Base-by-base conservation (phyloP, 1,139 yeast genomes). In the Candida labiduridarum region DNA sequence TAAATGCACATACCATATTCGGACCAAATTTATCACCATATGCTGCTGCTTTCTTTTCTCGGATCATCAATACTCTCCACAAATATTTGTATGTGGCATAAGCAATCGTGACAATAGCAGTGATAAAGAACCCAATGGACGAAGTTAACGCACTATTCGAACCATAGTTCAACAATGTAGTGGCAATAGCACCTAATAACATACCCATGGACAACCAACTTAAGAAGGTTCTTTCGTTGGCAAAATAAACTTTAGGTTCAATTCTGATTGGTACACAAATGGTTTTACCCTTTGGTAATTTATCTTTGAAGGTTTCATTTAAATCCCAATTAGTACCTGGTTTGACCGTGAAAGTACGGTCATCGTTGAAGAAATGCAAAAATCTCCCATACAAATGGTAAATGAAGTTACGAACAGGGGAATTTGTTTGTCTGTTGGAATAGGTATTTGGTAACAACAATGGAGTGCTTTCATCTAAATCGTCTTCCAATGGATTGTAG, bases 21-120 rank as follows among this genome's bases (percentile, higher is more conserved):
- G 98, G 98, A 1, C 99, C 99, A 58, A 85, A 67, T 62, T 79
- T 83, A 69, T 94, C 99, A 59, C 89, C 96, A 63, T 94, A 94
- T 55, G 89, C 81, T 30, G 84, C 89, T 1, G 95, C 90, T 55
- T 83, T 83, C 74, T 90, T 89, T 56, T 83, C 80, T 64, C 99
- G 83, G 59, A 94, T 90, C 67, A 86, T 86, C 49, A 84, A 67
- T 8, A 91, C 94, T 69, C 99, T 83, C 84, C 89, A 87, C 45
- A 91, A 71, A 68, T 91, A 94, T 61, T 82, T 80, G 59, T 76
- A 80, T 16, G 88, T 79, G n/a, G 97, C 81, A 67, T 92, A 92
- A 16, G 76, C 50, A 52, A 92, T 80, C 11, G 95, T 86, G 53
- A 83, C 72, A 38, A 90, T 74, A 0, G 98, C 90, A 25, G 96